Base-by-base conservation (phyloP, 768 basidiomycete genomes). In the Phylloporus sp. region DNA sequence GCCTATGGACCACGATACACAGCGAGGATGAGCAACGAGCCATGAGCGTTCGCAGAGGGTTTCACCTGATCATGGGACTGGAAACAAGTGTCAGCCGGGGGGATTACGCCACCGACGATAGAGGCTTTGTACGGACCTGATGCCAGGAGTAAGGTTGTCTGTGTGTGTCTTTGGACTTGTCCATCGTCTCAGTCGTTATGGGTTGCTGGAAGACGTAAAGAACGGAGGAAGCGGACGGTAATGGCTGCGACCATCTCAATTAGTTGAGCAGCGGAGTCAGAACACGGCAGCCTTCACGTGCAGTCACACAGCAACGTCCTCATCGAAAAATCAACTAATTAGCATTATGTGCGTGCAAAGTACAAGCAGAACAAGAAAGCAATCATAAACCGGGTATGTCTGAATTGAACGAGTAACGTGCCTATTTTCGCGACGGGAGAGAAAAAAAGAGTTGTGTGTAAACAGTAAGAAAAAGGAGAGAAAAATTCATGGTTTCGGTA, bases 1-100 rank as follows among this genome's bases (percentile, higher is more conserved):
- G 86, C 87, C 86, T 90, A 27, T 47, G 49, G 41, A 38, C 41
- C 50, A 48, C 40, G 47, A 50, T 48, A 35, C 27, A 45, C 41
- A 44, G 60, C 53, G 37, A 54, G 58, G 45, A 57, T 53, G 35
- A 53, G 40, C 35, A 50, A 48, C 21, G n/a, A 31, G 33, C 44
- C 39, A 53, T 46, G 32, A 23, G 44, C 18, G 38, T 49, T 50
- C 36, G 39, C 35, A 39, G 39, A 53, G 52, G 27, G 56, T 49
- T 58, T 63, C 50, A 66, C 88, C 80, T 90, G 88, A 75, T 90
- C 88, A 76, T 90, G 88, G 52, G 88, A 89, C 88, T 90, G 54
- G 27, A 38, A n/a, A 48, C 38, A 40, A 14, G 26, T 9, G 50
- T 58, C 51, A 63, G 57, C 50, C 45, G 18, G 9, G 36, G 20